phyloP scores from a whole-genome alignment of 257 asterid species.

The Plantago ovata region DNA sequence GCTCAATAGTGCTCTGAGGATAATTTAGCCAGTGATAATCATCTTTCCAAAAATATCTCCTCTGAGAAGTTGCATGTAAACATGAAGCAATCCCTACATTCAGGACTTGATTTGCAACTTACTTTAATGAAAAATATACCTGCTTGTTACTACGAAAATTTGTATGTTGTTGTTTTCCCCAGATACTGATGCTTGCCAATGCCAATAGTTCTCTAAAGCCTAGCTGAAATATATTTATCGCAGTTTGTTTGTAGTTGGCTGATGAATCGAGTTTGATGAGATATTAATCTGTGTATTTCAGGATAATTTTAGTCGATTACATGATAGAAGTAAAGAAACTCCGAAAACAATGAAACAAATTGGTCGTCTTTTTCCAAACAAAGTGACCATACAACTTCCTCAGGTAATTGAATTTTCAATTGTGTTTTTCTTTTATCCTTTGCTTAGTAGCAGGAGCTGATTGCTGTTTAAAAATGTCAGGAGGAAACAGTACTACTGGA shows the following conservation, averaged over 20 bases:
- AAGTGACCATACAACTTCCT: slow-evolving; percentile 82
- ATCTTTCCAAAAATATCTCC: no score
- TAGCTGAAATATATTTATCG: no score
- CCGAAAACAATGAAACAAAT: slow-evolving; percentile 84
- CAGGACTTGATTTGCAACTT: no score
- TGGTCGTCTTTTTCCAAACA: slow-evolving; percentile 86
- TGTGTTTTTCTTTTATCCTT: slow-evolving; percentile 5
- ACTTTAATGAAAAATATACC: no score
- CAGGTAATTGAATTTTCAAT: slow-evolving; percentile 51
- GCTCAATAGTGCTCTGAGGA: no score
- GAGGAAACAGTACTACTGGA: slow-evolving; percentile 69
- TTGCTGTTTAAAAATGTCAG: slow-evolving; percentile 36
- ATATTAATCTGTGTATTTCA: slow-evolving; percentile 21
- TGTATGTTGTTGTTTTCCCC: background rate
- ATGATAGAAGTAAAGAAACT: slow-evolving; percentile 82
- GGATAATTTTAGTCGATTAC: slow-evolving; percentile 79
- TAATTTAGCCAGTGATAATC: no score
- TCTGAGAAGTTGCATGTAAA: no score
- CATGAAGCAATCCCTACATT: no score
- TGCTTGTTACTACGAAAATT: no score
- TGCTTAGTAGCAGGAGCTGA: slow-evolving; percentile 4
- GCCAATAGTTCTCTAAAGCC: no score
- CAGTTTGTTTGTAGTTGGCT: slow-evolving; percentile 5
- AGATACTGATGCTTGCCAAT: background rate
- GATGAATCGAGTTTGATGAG: slow-evolving; percentile 8